phyloP scores from a whole-genome alignment of 371 early-diverging fungal species.

The Syncephalastrum sp. region DNA sequence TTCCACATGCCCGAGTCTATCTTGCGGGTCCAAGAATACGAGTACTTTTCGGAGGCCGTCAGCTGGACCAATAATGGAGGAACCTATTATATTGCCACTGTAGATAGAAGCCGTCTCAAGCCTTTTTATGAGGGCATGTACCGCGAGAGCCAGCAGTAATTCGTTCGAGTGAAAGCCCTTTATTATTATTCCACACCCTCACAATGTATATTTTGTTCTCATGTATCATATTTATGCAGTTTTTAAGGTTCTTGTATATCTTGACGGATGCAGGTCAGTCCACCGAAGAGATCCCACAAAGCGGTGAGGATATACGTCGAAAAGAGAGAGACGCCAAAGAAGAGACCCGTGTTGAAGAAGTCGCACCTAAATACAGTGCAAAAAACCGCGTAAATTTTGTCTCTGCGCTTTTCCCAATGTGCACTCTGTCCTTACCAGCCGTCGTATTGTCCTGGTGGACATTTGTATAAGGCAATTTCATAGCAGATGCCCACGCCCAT shows the following conservation, averaged over 20 bases:
- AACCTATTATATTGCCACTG: constrained; percentile 81
- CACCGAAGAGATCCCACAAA: constrained; percentile 34
- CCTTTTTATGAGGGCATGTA: constrained; percentile 57
- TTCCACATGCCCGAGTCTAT: constrained; percentile 84
- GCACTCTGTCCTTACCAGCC: constrained; percentile 25
- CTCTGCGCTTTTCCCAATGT: background rate
- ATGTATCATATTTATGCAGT: too few species aligned
- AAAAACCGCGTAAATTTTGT: background rate
- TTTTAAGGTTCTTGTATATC: too few species aligned
- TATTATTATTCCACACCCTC: too few species aligned
- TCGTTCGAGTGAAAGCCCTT: too few species aligned
- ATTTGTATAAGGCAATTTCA: constrained; percentile 28
- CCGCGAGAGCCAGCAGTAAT: constrained; percentile 1
- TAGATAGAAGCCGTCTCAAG: constrained; percentile 69
- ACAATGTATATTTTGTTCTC: too few species aligned
- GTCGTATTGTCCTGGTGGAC: constrained; percentile 31
- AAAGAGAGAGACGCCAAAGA: constrained; percentile 28
- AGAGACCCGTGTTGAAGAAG: constrained; percentile 35
- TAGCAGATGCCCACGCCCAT: constrained; percentile 33
- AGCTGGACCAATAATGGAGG: constrained; percentile 94
- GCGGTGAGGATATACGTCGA: constrained; percentile 19
- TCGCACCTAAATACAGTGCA: constrained; percentile 23
- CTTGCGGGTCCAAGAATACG: constrained; percentile 69
- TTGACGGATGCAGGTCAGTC: constrained; percentile 18
- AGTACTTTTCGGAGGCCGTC: constrained; percentile 82